A percentile compares a stretch with the other conserved stretches of the same genome.
Conservation (phyloP, 2,329 filamentous ascomycete species). For the Bipolaris zeicola region DNA sequence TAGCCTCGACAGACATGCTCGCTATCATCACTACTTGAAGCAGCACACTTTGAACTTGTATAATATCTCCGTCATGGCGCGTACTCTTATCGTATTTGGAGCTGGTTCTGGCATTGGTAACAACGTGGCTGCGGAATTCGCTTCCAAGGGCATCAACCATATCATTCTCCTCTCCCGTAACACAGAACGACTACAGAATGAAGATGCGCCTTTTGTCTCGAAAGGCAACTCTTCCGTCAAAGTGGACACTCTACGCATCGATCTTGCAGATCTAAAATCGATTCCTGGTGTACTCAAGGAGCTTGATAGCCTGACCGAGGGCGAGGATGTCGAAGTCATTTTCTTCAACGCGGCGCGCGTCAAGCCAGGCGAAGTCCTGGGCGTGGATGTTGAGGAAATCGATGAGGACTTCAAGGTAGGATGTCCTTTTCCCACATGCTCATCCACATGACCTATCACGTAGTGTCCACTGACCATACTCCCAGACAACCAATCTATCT, state of each 20-base stretch:
- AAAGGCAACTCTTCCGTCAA: slow-evolving; percentile 36
- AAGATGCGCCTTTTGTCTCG: slow-evolving; percentile 42
- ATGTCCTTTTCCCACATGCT: not conserved
- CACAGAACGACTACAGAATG: slow-evolving; percentile 47
- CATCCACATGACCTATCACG: not conserved
- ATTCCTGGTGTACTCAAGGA: slow-evolving; percentile 50
- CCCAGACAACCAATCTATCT: slow-evolving; percentile 54
- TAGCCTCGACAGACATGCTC: not conserved
- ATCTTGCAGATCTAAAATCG: slow-evolving; percentile 50
- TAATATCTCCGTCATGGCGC: slow-evolving; percentile 16
- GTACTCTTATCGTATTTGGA: slow-evolving; percentile 52
- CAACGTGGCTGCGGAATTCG: slow-evolving; percentile 50
- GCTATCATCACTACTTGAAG: not conserved
- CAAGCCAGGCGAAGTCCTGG: slow-evolving; percentile 50
- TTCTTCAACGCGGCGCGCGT: slow-evolving; percentile 61
- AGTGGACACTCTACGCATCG: slow-evolving; percentile 53
- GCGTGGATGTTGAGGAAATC: slow-evolving; percentile 53
- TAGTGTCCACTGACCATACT: not conserved
- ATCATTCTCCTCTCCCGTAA: slow-evolving; percentile 57
- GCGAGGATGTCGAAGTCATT: slow-evolving; percentile 53
- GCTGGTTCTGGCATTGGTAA: slow-evolving; percentile 58
- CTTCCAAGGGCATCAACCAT: slow-evolving; percentile 53
- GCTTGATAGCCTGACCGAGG: slow-evolving; percentile 44
- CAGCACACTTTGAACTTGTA: too few species aligned
- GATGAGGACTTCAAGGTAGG: slow-evolving; percentile 58